Base-by-base conservation (phyloP, 257 asterid species). In the Gentiana macrophylla region DNA sequence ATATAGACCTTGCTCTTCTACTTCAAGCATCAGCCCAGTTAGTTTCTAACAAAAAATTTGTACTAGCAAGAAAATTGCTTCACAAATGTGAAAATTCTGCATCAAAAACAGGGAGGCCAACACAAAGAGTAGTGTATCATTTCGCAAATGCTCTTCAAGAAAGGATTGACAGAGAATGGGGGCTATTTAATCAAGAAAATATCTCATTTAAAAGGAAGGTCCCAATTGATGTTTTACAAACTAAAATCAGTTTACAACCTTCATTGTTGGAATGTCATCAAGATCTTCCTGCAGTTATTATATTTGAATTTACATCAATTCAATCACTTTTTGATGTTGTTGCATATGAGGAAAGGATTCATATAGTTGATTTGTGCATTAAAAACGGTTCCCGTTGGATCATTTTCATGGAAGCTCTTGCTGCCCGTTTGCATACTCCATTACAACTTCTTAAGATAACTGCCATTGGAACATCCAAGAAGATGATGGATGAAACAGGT, bases 371-470 rank as follows among this genome's bases (percentile, higher is more conserved):
- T 50, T 59, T 79, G 1, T 74, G 72, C 34, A 74, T 79, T 8
- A 67, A 65, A 5, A 73, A 43, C 52, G 85, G 94, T 0, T 50
- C 80, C 6, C 85, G 79, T 0, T 74, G 73, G 73, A 77, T 62
- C 12, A 65, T 75, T 8, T 37, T 84, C 55, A 81, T 84, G 84
- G 90, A 84, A 60, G 86, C 81, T 47, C 76, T 84, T 37, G 70
- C 66, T 12, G 62, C 34, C 32, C 64, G 77, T 49, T 6, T 13
- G n/a, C 74, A 65, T 36, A n/a, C 24, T 48, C 74, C 63, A 6
- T 8, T 71, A 11, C 77, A 79, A 12, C 76, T 57, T 72, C 79
- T 77, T 48, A 79, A 63, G 80, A 61, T 81, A 38, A 84, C 79
- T 33, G 79, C 80, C 35, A 53, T 82, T 1, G 83, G 81, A 44